Conservation (phyloP, 208 protist genomes). For the Trypanosoma congolense region DNA sequence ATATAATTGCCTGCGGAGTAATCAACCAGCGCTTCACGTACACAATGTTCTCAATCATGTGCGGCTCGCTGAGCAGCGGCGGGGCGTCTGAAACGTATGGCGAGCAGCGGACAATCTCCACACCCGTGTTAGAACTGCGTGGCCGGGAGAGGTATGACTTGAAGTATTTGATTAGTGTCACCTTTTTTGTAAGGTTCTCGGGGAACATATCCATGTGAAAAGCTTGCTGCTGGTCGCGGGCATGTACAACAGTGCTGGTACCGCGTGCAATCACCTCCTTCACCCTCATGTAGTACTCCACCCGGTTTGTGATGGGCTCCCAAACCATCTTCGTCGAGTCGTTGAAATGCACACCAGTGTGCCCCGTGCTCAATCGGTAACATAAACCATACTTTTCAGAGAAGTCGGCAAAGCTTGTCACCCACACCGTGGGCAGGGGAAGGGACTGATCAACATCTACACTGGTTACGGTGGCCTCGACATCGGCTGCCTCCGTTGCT, state of each 20-base stretch:
- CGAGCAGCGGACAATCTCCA: slow-evolving; percentile 62
- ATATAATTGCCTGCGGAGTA: slow-evolving; percentile 91
- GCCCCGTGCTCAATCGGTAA: slow-evolving; percentile 92
- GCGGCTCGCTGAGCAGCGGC: slow-evolving; percentile 36
- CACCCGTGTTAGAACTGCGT: slow-evolving; percentile 33
- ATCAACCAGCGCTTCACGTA: slow-evolving; percentile 95
- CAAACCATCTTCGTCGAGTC: slow-evolving; percentile 95
- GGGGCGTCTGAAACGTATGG: slow-evolving; percentile 28
- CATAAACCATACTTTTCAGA: slow-evolving; percentile 96
- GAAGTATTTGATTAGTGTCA: slow-evolving; percentile 96
- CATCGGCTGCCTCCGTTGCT: not conserved
- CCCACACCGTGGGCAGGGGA: slow-evolving; percentile 68
- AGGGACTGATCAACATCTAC: slow-evolving; percentile 13
- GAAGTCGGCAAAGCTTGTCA: slow-evolving; percentile 93
- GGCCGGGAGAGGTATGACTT: slow-evolving; percentile 67
- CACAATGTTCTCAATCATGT: slow-evolving; percentile 69
- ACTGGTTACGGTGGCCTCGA: not conserved
- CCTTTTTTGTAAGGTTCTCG: slow-evolving; percentile 93
- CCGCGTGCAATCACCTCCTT: slow-evolving; percentile 41
- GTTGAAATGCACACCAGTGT: slow-evolving; percentile 97
- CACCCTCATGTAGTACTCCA: slow-evolving; percentile 77
- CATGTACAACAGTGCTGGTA: slow-evolving; percentile 31
- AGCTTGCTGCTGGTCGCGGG: slow-evolving; percentile 67
- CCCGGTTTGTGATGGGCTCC: slow-evolving; percentile 53
- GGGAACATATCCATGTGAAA: slow-evolving; percentile 77